phyloP scores from a whole-genome alignment of 1,284 basidiomycete genomes.

The Ustilago lituana region DNA sequence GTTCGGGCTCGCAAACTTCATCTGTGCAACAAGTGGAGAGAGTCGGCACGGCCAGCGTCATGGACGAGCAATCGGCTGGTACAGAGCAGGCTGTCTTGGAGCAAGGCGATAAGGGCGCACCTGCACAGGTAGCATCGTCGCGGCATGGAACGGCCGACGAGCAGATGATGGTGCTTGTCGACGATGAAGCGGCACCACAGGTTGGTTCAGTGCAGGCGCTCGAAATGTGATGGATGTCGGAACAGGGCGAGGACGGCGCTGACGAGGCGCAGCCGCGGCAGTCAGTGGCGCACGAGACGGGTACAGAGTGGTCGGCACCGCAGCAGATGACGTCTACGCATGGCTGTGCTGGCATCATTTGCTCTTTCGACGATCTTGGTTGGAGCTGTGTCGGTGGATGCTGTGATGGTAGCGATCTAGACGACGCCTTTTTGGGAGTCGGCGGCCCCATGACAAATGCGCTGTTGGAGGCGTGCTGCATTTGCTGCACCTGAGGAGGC shows the following conservation, averaged over 20 bases:
- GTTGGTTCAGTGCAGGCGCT: slow-evolving; percentile 29
- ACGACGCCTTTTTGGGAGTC: not conserved
- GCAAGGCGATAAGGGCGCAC: slow-evolving; percentile 19
- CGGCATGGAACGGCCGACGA: slow-evolving; percentile 29
- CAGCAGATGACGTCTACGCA: slow-evolving; percentile 32
- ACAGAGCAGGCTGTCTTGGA: slow-evolving; percentile 17
- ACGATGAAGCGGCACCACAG: slow-evolving; percentile 29
- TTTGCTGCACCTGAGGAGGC: not conserved
- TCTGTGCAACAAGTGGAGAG: slow-evolving; percentile 33
- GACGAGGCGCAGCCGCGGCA: slow-evolving; percentile 21
- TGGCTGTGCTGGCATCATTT: not conserved
- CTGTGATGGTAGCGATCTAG: not conserved
- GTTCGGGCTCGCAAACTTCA: slow-evolving; percentile 18
- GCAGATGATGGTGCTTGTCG: slow-evolving; percentile 11
- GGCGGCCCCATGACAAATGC: not conserved
- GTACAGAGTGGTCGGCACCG: slow-evolving; percentile 16
- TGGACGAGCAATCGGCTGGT: slow-evolving; percentile 16
- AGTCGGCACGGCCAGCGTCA: slow-evolving; percentile 19
- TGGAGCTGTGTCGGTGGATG: not conserved
- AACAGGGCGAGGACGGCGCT: slow-evolving; percentile 27
- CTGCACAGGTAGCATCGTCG: slow-evolving; percentile 17
- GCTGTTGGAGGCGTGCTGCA: not conserved
- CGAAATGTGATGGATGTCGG: slow-evolving; percentile 36
- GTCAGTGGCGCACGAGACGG: slow-evolving; percentile 11
- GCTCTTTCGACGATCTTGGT: not conserved